Evolutionary conservation across 345 rosid genomes (phyloP).

Genomic region (Mallotus nudiflorus): DNA sequence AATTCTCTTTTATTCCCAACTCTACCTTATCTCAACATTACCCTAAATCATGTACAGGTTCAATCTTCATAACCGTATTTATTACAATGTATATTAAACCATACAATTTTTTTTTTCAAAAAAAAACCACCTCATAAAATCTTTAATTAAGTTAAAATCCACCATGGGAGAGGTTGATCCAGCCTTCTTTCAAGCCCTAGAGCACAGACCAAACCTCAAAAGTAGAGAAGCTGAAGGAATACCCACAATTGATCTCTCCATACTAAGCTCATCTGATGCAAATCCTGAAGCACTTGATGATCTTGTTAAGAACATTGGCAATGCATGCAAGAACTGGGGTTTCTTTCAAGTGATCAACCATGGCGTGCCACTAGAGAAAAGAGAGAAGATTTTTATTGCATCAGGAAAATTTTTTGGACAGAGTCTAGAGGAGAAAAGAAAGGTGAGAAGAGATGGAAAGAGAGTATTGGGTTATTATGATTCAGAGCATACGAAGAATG

Average conservation of each 20-base stretch:
- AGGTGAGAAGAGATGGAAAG: conserved; percentile 36
- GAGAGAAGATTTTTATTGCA: conserved; percentile 15
- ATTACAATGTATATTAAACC: neutral
- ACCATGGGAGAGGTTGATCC: conserved; percentile 28
- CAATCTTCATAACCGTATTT: neutral
- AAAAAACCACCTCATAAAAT: neutral
- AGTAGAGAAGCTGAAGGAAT: conserved; percentile 28
- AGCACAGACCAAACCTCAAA: conserved; percentile 36
- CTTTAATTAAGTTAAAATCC: neutral
- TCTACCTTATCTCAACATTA: too few relatives aligned
- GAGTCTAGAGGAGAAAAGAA: conserved; percentile 36
- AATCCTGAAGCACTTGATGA: neutral
- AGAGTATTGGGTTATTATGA: conserved; percentile 38
- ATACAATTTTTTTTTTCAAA: neutral
- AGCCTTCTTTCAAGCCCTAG: conserved; percentile 34
- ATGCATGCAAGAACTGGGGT: conserved; percentile 44
- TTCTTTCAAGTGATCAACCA: conserved; percentile 49
- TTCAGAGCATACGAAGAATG: conserved; percentile 48
- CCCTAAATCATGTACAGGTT: neutral
- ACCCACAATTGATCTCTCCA: conserved; percentile 41
- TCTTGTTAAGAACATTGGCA: conserved; percentile 31
- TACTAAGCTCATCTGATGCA: neutral
- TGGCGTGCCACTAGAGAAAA: conserved; percentile 34
- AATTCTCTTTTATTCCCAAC: neutral
- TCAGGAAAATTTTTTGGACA: conserved; percentile 31